Percentiles rank a stretch among this genome's conserved stretches.
Evolutionary conservation across 257 asterid genomes (phyloP).

Genomic region (Cordia subcordata): DNA sequence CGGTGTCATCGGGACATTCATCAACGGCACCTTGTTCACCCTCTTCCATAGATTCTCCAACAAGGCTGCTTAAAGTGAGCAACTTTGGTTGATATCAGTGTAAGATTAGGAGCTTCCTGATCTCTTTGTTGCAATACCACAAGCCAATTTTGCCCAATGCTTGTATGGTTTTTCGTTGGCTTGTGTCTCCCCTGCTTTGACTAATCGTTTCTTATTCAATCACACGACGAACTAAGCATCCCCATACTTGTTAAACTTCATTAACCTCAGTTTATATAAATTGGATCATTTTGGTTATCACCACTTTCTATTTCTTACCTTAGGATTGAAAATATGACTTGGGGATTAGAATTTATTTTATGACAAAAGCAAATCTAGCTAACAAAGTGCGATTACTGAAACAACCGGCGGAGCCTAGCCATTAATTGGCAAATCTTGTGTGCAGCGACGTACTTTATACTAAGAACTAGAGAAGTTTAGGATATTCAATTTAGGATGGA

Average conservation of each 20-base stretch:
- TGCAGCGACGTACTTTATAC: too few relatives aligned
- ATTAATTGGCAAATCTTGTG: too few relatives aligned
- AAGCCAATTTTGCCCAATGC: slow-evolving; percentile 16
- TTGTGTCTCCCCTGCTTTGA: slow-evolving; percentile 1
- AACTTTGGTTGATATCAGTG: slow-evolving; percentile 7
- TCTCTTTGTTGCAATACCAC: slow-evolving; percentile 9
- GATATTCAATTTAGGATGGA: too few relatives aligned
- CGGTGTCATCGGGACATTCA: slow-evolving; percentile 16
- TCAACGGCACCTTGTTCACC: slow-evolving; percentile 37
- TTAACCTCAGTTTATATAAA: neutral
- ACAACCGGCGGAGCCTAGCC: too few relatives aligned
- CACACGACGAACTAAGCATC: slow-evolving; percentile 13
- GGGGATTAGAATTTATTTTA: neutral
- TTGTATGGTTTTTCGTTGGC: slow-evolving; percentile 28
- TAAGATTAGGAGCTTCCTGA: neutral
- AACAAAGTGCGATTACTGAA: too few relatives aligned
- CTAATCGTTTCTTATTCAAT: slow-evolving; percentile 16
- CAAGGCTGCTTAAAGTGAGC: slow-evolving; percentile 38
- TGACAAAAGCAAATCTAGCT: too few relatives aligned
- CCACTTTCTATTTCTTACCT: too few relatives aligned
- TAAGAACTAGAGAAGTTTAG: neutral
- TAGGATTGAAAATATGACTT: too few relatives aligned
- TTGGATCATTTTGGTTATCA: too few relatives aligned
- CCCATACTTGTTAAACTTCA: slow-evolving; percentile 10
- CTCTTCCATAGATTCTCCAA: slow-evolving; percentile 35